phyloP scores from a whole-genome alignment of 768 basidiomycete genomes.

The Hypholoma sublateritium region DNA sequence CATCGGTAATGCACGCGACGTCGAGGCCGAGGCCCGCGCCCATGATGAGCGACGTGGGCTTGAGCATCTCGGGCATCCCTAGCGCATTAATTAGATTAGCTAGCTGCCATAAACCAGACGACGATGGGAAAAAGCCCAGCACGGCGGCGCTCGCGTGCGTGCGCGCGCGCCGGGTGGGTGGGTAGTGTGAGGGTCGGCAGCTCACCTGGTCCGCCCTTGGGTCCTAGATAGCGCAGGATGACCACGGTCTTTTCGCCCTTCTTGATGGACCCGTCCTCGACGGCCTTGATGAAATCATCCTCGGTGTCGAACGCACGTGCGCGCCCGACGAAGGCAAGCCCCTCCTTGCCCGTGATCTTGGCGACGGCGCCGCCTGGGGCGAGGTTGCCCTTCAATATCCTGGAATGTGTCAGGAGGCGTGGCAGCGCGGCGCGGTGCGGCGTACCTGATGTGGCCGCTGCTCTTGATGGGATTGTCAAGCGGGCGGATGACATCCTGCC shows the following conservation, averaged over 20 bases:
- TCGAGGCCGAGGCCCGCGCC: constrained; percentile 95
- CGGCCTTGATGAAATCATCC: constrained; percentile 82
- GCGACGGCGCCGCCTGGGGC: constrained; percentile 96
- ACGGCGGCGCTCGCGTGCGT: neutral
- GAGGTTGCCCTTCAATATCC: constrained; percentile 89
- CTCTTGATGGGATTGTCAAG: constrained; percentile 85
- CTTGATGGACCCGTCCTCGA: constrained; percentile 86
- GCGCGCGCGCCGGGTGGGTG: neutral
- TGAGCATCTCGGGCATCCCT: constrained; percentile 99
- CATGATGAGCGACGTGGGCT: constrained; percentile 97
- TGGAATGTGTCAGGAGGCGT: constrained; percentile 25
- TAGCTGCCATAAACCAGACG: constrained; percentile 15
- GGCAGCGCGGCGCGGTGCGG: neutral
- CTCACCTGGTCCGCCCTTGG: constrained; percentile 93
- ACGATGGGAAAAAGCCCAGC: constrained; percentile 22
- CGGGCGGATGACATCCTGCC: constrained; percentile 87
- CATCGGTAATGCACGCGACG: constrained; percentile 96
- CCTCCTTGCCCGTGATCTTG: constrained; percentile 97
- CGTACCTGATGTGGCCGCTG: constrained; percentile 86
- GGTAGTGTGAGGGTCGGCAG: constrained; percentile 8
- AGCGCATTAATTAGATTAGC: constrained; percentile 9
- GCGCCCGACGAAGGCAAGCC: constrained; percentile 84
- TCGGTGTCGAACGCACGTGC: constrained; percentile 93
- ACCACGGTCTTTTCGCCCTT: constrained; percentile 97
- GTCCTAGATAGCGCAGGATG: constrained; percentile 93